phyloP scores from a whole-genome alignment of 306 rosid species.

The Albizia julibrissin region DNA sequence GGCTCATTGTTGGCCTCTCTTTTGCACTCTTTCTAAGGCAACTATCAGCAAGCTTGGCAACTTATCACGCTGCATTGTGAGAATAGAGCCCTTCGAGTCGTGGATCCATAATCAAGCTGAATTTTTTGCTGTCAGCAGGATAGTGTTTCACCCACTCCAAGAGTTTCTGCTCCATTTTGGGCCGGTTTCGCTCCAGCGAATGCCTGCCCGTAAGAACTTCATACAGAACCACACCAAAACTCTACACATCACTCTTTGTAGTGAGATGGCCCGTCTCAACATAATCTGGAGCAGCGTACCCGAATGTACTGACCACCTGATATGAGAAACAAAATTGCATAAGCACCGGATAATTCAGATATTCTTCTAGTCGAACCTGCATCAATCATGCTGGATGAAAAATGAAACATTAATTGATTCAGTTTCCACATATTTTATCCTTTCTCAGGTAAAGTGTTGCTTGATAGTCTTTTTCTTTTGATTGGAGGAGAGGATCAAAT shows the following conservation, averaged over 20 bases:
- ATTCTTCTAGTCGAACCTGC: neutral
- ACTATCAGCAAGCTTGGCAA: conserved; percentile 51
- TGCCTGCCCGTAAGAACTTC: conserved; percentile 64
- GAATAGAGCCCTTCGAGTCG: conserved; percentile 45
- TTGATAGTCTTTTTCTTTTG: neutral
- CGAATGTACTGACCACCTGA: conserved; percentile 62
- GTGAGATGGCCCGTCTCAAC: conserved; percentile 65
- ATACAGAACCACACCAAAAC: conserved; percentile 60
- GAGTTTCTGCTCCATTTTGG: conserved; percentile 52
- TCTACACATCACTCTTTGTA: conserved; percentile 64
- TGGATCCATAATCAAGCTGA: conserved; percentile 50
- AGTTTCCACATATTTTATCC: neutral
- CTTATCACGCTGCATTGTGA: conserved; percentile 37
- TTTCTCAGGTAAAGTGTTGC: neutral
- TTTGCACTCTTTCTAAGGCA: conserved; percentile 54
- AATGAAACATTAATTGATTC: neutral
- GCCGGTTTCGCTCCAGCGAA: conserved; percentile 54
- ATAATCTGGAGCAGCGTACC: conserved; percentile 75
- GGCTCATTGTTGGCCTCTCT: conserved; percentile 58
- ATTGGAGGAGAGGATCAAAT: neutral
- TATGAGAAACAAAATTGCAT: neutral
- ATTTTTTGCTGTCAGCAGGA: conserved; percentile 51
- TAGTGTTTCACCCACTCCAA: conserved; percentile 65
- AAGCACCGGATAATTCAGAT: neutral
- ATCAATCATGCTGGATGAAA: neutral